Conservation (phyloP, 2,329 filamentous ascomycete genomes). For the Sordariomycetes sp. region DNA sequence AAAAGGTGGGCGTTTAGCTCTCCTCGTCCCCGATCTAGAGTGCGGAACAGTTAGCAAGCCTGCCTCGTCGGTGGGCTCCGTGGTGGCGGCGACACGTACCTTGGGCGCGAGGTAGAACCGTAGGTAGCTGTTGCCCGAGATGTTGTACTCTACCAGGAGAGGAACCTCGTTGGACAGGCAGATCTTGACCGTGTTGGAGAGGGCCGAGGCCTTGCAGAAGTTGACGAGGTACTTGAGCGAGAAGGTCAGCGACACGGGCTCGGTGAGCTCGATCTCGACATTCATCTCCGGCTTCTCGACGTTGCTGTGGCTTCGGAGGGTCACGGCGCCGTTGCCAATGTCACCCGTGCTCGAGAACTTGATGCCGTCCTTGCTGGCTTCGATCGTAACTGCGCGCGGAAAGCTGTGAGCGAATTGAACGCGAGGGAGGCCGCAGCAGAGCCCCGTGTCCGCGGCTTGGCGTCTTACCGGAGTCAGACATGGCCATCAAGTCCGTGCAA, state of each 20-base stretch:
- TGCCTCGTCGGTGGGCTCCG: no score
- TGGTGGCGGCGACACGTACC: conserved; percentile 37
- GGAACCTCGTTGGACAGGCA: conserved; percentile 95
- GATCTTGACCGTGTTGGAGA: conserved; percentile 77
- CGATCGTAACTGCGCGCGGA: conserved; percentile 66
- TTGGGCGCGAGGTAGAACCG: conserved; percentile 98
- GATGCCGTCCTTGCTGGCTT: conserved; percentile 93
- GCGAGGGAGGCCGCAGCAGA: not conserved
- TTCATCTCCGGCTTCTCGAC: conserved; percentile 81
- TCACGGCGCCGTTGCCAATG: conserved; percentile 91
- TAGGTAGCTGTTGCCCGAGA: conserved; percentile 76
- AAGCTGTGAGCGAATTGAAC: not conserved
- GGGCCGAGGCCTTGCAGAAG: conserved; percentile 93
- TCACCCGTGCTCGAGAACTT: conserved; percentile 91
- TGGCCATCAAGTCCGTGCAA: conserved; percentile 78
- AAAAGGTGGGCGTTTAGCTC: conserved; percentile 6
- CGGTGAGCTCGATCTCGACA: conserved; percentile 80
- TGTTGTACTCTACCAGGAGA: conserved; percentile 82
- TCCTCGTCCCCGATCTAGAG: conserved; percentile 18
- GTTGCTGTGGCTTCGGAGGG: conserved; percentile 77
- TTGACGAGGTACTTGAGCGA: conserved; percentile 99
- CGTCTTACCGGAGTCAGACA: conserved; percentile 85
- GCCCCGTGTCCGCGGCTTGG: not conserved
- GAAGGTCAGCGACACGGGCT: conserved; percentile 91
- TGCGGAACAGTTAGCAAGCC: not conserved